phyloP scores from a whole-genome alignment of 805 yeast genomes.

The Cyberlindnera mrakii region DNA sequence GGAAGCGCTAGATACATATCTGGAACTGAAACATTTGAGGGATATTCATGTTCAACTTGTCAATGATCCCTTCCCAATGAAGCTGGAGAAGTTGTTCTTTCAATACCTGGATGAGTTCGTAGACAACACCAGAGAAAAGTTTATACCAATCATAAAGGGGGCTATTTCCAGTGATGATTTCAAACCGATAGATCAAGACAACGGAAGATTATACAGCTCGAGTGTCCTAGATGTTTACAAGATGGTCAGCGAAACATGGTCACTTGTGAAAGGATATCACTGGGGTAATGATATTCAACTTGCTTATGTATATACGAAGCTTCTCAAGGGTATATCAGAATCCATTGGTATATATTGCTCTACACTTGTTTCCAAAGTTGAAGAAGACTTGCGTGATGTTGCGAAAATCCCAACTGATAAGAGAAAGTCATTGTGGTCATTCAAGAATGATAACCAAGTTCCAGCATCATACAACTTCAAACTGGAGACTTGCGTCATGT shows the following conservation, averaged over 20 bases:
- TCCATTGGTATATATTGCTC: conserved; percentile 49
- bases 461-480: conserved; percentile 55
- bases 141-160: conserved; percentile 42
- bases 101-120: conserved; percentile 39
- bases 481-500: conserved; percentile 63
- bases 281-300: conserved; percentile 65
- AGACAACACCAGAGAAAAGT: conserved; percentile 36
- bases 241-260: conserved; percentile 51
- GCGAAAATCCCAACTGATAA: conserved; percentile 19
- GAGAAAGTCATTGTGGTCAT: conserved; percentile 37
- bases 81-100: conserved; percentile 51
- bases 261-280: conserved; percentile 48
- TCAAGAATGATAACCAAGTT: conserved; percentile 27
- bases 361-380: conserved; percentile 28
- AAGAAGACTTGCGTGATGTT: conserved; percentile 32
- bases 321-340: conserved; percentile 59
- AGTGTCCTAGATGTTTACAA: conserved; percentile 67
- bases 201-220: conserved; percentile 40
- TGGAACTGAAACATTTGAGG: conserved; percentile 45
- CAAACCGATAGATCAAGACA: conserved; percentile 41
- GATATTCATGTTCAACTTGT: conserved; percentile 44
- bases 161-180: conserved; percentile 57
- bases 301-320: conserved; percentile 52
- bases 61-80: conserved; percentile 37
- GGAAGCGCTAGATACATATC: conserved; percentile 44